Conservation (phyloP, 2,329 filamentous ascomycete genomes). For the Scedosporium minutisporum region DNA sequence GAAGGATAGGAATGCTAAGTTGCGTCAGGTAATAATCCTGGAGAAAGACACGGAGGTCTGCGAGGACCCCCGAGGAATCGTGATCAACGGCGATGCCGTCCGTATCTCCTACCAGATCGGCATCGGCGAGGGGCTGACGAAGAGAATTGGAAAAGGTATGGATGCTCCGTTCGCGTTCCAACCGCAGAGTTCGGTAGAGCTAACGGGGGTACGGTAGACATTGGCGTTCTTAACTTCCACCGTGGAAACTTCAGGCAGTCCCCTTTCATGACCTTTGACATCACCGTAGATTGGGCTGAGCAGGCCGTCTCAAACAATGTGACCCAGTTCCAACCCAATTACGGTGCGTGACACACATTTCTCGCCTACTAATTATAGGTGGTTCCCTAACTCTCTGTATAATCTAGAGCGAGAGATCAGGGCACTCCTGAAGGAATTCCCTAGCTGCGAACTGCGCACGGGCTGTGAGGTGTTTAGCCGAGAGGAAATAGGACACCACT, state of each 20-base stretch:
- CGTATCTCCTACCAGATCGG: slow-evolving; percentile 4
- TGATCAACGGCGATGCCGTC: slow-evolving; percentile 2
- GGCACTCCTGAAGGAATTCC: slow-evolving; percentile 2
- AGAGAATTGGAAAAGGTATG: slow-evolving; percentile 4
- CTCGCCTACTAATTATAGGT: background rate
- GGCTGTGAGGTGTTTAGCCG: background rate
- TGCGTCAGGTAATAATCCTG: background rate
- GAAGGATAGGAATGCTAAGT: background rate
- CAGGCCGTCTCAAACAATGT: slow-evolving; percentile 3
- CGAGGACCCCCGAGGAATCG: slow-evolving; percentile 2
- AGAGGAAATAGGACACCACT: background rate
- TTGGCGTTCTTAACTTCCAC: slow-evolving; percentile 3
- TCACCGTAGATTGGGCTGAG: slow-evolving; percentile 1
- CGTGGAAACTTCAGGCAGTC: background rate
- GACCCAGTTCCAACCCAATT: slow-evolving; percentile 2
- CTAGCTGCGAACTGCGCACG: background rate
- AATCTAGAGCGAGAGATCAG: background rate
- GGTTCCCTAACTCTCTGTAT: background rate
- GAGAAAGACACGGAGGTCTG: slow-evolving; percentile 6
- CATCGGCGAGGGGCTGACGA: slow-evolving; percentile 2
- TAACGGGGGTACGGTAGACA: background rate
- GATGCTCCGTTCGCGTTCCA: background rate
- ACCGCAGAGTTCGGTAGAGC: background rate
- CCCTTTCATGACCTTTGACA: slow-evolving; percentile 4
- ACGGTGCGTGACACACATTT: background rate